Evolutionary conservation across 768 basidiomycete genomes (phyloP).

Genomic region (Boletus fagicola): DNA sequence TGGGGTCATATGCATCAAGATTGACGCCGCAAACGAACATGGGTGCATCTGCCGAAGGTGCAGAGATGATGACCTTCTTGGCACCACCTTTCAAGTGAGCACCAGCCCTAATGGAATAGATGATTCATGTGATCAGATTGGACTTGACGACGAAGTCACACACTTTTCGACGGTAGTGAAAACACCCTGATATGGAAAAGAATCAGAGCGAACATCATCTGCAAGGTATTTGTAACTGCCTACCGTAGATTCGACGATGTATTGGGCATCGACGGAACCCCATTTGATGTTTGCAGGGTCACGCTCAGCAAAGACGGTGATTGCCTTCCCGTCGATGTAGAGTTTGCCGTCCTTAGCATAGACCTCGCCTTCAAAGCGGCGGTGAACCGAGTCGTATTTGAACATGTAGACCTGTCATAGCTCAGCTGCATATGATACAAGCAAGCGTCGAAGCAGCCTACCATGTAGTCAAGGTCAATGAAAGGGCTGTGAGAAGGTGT

Average conservation of each 20-base stretch:
- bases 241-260: conserved; percentile 95
- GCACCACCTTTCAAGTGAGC: conserved; percentile 97
- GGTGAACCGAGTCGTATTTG: conserved; percentile 94
- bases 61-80: conserved; percentile 99
- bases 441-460: conserved; percentile 29
- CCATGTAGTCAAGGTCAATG: conserved; percentile 98
- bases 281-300: conserved; percentile 87
- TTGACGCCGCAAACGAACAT: conserved; percentile 97
- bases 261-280: conserved; percentile 78
- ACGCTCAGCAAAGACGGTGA: conserved; percentile 79
- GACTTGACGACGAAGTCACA: conserved; percentile 28
- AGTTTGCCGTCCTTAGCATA: conserved; percentile 88
- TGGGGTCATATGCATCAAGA: conserved; percentile 86
- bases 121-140: conserved; percentile 1
- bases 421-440: not conserved
- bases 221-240: conserved; percentile 22
- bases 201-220: conserved; percentile 2
- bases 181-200: conserved; percentile 60
- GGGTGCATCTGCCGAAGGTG: conserved; percentile 94
- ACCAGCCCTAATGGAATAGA: conserved; percentile 55
- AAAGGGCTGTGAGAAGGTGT: conserved; percentile 66
- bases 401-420: conserved; percentile 87
- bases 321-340: conserved; percentile 71
- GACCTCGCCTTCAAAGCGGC: conserved; percentile 85
- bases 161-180: conserved; percentile 93